Percentiles rank a stretch among this genome's conserved stretches.
Evolutionary conservation across 202 grass and related monocot genomes (phyloP).

Genomic region (Brachypodium distachyon): DNA sequence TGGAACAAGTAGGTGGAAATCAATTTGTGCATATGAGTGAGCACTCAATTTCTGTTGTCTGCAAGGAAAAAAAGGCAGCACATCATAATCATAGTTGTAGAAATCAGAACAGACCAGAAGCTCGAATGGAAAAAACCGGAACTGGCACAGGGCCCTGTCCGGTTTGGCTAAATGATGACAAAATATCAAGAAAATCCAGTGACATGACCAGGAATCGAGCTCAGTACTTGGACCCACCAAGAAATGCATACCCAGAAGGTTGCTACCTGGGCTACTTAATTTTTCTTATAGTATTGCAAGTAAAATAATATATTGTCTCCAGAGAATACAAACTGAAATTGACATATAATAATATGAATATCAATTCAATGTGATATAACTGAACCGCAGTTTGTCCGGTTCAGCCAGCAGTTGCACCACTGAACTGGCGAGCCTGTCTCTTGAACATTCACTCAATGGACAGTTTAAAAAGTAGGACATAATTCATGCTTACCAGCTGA

Average conservation of each 20-base stretch:
- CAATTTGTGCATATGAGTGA: background rate
- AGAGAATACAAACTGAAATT: background rate
- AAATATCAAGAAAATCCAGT: background rate
- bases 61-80: background rate
- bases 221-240: background rate
- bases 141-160: background rate
- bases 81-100: background rate
- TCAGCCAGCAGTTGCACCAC: too few relatives aligned
- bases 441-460: background rate
- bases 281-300: background rate
- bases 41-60: background rate
- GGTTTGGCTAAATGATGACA: background rate
- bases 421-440: too few relatives aligned
- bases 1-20: slow-evolving; percentile 10
- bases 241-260: background rate
- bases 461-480: background rate
- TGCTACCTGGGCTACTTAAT: background rate
- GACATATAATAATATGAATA: background rate
- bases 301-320: background rate
- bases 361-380: background rate
- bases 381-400: background rate
- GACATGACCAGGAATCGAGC: background rate
- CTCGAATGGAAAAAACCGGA: background rate
- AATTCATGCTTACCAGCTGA: slow-evolving; percentile 69
- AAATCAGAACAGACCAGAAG: background rate